Base-by-base conservation (phyloP, 768 basidiomycete genomes). In the Hortiboletus flavorubellus region DNA sequence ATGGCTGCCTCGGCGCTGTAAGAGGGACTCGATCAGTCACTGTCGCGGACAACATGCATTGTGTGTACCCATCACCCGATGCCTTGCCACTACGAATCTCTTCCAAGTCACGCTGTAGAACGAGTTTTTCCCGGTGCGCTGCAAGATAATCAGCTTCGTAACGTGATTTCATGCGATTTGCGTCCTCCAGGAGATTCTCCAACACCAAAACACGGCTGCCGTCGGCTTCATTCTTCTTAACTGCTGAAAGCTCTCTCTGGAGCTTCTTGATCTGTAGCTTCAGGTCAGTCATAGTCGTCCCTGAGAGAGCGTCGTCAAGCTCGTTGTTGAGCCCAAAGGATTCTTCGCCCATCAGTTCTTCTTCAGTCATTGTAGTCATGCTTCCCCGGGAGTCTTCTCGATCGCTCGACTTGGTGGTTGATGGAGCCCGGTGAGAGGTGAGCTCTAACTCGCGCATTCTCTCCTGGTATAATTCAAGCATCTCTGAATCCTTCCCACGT, bases 161-260 rank as follows among this genome's bases (percentile, higher is more conserved):
- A 31, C 93, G 80, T 31, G 82, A 78, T 76, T 96, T 96, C 85
- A 91, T 87, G 59, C 89, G 78, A 58, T 88, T 95, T 30, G 94
- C 91, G 61, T 98, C 95, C 49, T 93, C 91, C 52, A 98, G 74
- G 52, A 96, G 74, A 65, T 92, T 94, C 73, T 98, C 93, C 29
- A 97, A 75, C n/a, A 96, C 91, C 16, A 93, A 68, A 6, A 94
- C 73, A 29, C 84, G 80, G 56, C 87, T 89, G 8, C 85, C 78
- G 65, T 93, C 91, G 7, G 76, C 87, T 63, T 89, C 86, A 57
- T 90, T 87, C 69, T 84, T 85, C 69, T 79, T 79, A 33, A 87
- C 79, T 6, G 83, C 80, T 46, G 87, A 85, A 33, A 98, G 77
- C 67, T 98, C 93, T 26, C 93, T 76, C 67, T 90, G 77, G 30